A percentile compares a stretch with the other conserved stretches of the same genome.
These are phyloP conservation scores for Hymenotorrendiella dingleyae DNA, from an alignment of 2,329 filamentous ascomycete genomes.

Conservation along the genomic window DNA sequence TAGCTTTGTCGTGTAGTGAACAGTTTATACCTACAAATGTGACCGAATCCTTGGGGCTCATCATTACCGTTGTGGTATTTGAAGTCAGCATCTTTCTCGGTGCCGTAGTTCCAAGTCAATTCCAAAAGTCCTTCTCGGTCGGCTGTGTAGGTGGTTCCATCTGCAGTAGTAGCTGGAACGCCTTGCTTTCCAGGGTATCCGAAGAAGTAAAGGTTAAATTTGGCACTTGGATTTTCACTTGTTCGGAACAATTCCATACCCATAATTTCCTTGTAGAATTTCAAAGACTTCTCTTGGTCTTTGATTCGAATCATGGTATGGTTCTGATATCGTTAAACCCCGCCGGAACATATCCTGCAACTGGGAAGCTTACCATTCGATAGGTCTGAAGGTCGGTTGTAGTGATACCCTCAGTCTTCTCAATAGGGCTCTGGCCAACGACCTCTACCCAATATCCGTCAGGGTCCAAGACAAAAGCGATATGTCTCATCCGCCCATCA, in stretches of 20 bases:
- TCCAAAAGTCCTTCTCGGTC: conserved; percentile 80
- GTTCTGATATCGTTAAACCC: conserved; percentile 45
- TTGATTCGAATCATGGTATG: conserved; percentile 96
- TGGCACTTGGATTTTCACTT: conserved; percentile 59
- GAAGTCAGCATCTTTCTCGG: conserved; percentile 79
- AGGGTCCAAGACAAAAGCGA: conserved; percentile 86
- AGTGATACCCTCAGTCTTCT: conserved; percentile 65
- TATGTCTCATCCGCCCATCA: conserved; percentile 80
- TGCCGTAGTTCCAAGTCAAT: conserved; percentile 78
- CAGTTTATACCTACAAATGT: conserved; percentile 62
- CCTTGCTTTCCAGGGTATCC: conserved; percentile 63
- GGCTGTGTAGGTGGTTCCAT: conserved; percentile 52
- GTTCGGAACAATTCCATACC: conserved; percentile 82
- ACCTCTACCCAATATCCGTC: conserved; percentile 84
- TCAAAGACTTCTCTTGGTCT: conserved; percentile 64
- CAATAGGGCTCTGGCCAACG: conserved; percentile 64
- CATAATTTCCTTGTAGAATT: conserved; percentile 79
- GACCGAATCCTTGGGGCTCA: conserved; percentile 88
- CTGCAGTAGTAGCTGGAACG: conserved; percentile 45
- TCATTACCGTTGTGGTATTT: conserved; percentile 90
- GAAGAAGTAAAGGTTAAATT: conserved; percentile 91
- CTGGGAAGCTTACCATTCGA: conserved; percentile 47
- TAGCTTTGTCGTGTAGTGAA: not conserved
- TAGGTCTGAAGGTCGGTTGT: conserved; percentile 72
- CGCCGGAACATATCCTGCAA: not conserved